Conservation (phyloP, 1,284 basidiomycete species). For the Gymnopus androsaceus region DNA sequence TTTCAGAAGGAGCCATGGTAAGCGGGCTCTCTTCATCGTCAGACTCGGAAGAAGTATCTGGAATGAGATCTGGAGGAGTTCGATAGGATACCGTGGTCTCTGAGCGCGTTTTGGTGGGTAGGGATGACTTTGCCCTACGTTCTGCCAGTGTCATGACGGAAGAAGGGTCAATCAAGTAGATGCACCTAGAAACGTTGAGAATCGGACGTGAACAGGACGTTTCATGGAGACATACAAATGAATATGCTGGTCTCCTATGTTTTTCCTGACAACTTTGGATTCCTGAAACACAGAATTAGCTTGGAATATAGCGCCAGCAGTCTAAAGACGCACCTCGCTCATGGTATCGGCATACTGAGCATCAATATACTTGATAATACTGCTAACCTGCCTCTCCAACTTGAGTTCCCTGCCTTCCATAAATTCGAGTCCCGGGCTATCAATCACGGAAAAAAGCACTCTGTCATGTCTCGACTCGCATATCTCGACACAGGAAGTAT, state of each 20-base stretch:
- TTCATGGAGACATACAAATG: constrained; percentile 60
- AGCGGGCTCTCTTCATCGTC: constrained; percentile 51
- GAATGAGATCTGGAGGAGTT: constrained; percentile 50
- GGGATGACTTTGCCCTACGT: constrained; percentile 46
- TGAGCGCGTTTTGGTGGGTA: constrained; percentile 57
- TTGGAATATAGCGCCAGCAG: constrained; percentile 3
- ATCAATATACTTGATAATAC: constrained; percentile 73
- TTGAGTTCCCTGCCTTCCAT: constrained; percentile 67
- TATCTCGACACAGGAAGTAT: constrained; percentile 72
- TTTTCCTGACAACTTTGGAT: constrained; percentile 80
- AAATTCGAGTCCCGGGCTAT: constrained; percentile 81
- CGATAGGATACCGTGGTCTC: constrained; percentile 58
- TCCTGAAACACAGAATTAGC: constrained; percentile 49
- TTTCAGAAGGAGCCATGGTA: constrained; percentile 72
- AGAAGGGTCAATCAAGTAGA: constrained; percentile 79
- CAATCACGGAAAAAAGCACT: constrained; percentile 72
- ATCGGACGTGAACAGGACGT: constrained; percentile 2
- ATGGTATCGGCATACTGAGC: constrained; percentile 79
- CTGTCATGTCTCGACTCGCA: constrained; percentile 79
- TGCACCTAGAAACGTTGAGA: constrained; percentile 52
- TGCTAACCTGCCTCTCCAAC: constrained; percentile 73
- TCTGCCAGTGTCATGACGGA: constrained; percentile 60
- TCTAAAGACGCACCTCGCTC: constrained; percentile 58
- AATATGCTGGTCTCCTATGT: constrained; percentile 82
- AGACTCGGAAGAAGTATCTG: constrained; percentile 50